phyloP scores from a whole-genome alignment of 2,329 filamentous ascomycete genomes.

The Alternaria sp. region DNA sequence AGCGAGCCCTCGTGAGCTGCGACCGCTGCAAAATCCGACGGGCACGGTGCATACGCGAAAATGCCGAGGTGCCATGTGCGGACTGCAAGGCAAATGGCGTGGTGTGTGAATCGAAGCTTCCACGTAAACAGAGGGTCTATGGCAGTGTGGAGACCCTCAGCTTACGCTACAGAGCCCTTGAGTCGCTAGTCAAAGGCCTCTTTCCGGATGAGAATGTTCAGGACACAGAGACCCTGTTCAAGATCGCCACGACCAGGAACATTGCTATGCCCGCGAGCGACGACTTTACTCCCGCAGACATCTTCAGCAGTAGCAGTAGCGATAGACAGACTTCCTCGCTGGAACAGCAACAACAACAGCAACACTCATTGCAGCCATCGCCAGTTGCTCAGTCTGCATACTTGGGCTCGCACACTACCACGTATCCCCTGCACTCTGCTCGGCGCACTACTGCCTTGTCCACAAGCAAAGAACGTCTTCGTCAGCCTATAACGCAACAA shows the following conservation, averaged over 20 bases:
- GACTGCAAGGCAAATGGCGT: slow-evolving; percentile 50
- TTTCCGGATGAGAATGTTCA: slow-evolving; percentile 50
- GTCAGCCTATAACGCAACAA: slow-evolving; percentile 21
- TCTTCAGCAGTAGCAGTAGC: slow-evolving; percentile 24
- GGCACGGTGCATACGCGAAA: slow-evolving; percentile 38
- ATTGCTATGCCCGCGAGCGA: slow-evolving; percentile 47
- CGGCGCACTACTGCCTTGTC: slow-evolving; percentile 11
- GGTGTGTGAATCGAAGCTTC: slow-evolving; percentile 52
- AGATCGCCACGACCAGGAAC: slow-evolving; percentile 48
- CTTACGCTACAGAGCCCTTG: slow-evolving; percentile 52
- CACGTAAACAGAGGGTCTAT: slow-evolving; percentile 55
- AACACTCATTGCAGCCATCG: slow-evolving; percentile 9
- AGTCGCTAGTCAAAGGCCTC: slow-evolving; percentile 51
- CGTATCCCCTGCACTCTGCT: slow-evolving; percentile 10
- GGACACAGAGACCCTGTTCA: slow-evolving; percentile 49
- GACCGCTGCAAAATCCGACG: slow-evolving; percentile 39
- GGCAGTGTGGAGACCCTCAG: slow-evolving; percentile 56
- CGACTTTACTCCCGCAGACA: slow-evolving; percentile 35
- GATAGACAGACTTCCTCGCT: slow-evolving; percentile 1
- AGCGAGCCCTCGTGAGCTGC: slow-evolving; percentile 40
- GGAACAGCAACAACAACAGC: slow-evolving; percentile 7
- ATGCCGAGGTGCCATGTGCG: slow-evolving; percentile 44
- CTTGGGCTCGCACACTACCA: background rate
- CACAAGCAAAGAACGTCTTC: slow-evolving; percentile 5
- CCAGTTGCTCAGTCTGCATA: background rate